A percentile compares a stretch with the other conserved stretches of the same genome.
Conservation (phyloP, 2,329 filamentous ascomycete genomes). For the Claviceps sp. region DNA sequence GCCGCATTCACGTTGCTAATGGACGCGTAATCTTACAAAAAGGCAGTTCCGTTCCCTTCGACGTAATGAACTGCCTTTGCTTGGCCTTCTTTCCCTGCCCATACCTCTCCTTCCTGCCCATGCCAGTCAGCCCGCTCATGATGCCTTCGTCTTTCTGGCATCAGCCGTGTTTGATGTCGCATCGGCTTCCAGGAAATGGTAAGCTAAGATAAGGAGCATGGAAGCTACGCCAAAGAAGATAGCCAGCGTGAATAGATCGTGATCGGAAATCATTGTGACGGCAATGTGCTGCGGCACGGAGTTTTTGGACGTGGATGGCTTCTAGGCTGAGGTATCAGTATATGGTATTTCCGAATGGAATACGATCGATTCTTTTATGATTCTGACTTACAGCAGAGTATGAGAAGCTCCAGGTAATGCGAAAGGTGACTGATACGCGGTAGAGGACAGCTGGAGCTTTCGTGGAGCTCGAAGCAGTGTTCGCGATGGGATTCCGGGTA, state of each 20-base stretch:
- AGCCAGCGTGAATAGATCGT: constrained; percentile 78
- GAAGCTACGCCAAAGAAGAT: constrained; percentile 82
- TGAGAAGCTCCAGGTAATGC: background rate
- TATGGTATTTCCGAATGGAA: background rate
- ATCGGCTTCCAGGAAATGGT: constrained; percentile 95
- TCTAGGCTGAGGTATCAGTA: constrained; percentile 1
- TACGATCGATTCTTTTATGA: rapidly evolving
- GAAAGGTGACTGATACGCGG: background rate
- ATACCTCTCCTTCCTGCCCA: background rate
- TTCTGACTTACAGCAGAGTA: background rate
- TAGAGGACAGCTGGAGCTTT: constrained; percentile 11
- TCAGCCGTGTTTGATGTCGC: constrained; percentile 23
- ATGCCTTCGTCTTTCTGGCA: constrained; percentile 1
- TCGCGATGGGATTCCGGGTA: background rate
- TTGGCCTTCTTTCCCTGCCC: background rate
- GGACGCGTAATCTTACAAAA: background rate
- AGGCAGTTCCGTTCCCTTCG: background rate
- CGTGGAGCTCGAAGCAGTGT: background rate
- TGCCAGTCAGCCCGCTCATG: background rate
- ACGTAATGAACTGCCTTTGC: background rate
- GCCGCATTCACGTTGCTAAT: background rate
- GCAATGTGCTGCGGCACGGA: constrained; percentile 2
- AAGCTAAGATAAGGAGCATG: constrained; percentile 86
- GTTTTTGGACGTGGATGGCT: background rate
- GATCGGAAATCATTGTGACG: constrained; percentile 82